These are phyloP conservation scores for Penicillium argentinense DNA, from an alignment of 495 filamentous ascomycete species.

Conservation along the genomic window DNA sequence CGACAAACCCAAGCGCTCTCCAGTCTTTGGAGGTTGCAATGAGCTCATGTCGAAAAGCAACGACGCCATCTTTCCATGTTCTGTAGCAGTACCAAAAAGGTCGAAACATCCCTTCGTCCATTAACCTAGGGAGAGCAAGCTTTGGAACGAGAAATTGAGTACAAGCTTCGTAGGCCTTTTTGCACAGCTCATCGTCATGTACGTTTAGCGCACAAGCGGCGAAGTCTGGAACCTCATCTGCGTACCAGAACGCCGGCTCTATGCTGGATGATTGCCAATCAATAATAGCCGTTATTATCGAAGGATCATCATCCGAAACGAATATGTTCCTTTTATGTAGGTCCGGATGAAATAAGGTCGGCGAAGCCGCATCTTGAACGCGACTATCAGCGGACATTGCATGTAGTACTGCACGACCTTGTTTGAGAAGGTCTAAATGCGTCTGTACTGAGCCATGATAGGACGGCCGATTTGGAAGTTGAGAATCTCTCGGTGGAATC, in stretches of 20 bases:
- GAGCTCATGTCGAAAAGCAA: slow-evolving; percentile 39
- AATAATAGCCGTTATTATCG: slow-evolving; percentile 37
- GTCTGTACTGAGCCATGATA: slow-evolving; percentile 37
- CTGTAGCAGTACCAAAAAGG: slow-evolving; percentile 43
- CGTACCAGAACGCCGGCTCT: slow-evolving; percentile 40
- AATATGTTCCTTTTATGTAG: slow-evolving; percentile 46
- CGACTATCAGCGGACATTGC: slow-evolving; percentile 29
- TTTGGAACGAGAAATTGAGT: slow-evolving; percentile 33
- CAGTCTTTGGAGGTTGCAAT: slow-evolving; percentile 36
- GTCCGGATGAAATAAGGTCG: slow-evolving; percentile 37
- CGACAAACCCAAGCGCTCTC: slow-evolving; percentile 39
- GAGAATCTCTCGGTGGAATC: slow-evolving; percentile 23
- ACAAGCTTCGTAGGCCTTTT: slow-evolving; percentile 32
- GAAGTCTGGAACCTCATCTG: slow-evolving; percentile 26
- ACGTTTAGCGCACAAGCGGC: slow-evolving; percentile 27
- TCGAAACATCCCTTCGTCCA: slow-evolving; percentile 40
- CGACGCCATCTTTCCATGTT: slow-evolving; percentile 45
- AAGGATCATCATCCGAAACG: slow-evolving; percentile 42
- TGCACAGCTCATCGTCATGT: slow-evolving; percentile 21
- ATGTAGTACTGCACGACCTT: slow-evolving; percentile 25
- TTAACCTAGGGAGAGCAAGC: slow-evolving; percentile 31
- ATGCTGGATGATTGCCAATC: slow-evolving; percentile 43
- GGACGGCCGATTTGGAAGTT: slow-evolving; percentile 6
- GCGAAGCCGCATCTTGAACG: slow-evolving; percentile 22
- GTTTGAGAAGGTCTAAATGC: slow-evolving; percentile 33